phyloP scores from a whole-genome alignment of 2,329 filamentous ascomycete species.

The Daldinia sp. region DNA sequence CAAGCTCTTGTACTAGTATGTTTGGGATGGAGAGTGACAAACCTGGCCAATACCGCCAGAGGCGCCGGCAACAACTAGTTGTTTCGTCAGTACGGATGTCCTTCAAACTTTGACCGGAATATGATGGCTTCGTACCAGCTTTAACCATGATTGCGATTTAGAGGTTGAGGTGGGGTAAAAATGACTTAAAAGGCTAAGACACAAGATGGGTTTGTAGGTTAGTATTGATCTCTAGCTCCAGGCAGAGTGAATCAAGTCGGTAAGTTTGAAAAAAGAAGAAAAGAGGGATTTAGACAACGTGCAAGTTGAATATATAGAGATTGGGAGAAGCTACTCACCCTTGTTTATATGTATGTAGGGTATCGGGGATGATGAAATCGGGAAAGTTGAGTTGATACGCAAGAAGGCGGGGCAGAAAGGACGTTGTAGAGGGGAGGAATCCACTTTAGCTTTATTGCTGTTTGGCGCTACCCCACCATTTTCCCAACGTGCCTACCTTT shows the following conservation, averaged over 20 bases:
- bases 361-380: constrained; percentile 35
- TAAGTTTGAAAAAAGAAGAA: not conserved
- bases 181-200: constrained; percentile 20
- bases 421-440: constrained; percentile 11
- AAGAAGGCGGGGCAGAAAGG: constrained; percentile 38
- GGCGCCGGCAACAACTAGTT: constrained; percentile 86
- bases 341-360: constrained; percentile 18
- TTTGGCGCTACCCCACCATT: constrained; percentile 39
- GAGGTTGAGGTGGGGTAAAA: constrained; percentile 47
- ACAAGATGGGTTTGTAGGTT: constrained; percentile 22
- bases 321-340: constrained; percentile 25
- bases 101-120: not conserved
- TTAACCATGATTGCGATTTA: constrained; percentile 65
- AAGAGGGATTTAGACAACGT: constrained; percentile 10
- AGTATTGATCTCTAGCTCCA: not conserved
- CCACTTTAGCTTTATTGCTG: constrained; percentile 37
- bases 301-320: constrained; percentile 20
- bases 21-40: constrained; percentile 49
- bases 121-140: constrained; percentile 61
- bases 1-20: constrained; percentile 16
- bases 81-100: constrained; percentile 18
- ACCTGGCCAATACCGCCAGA: constrained; percentile 99
- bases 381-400: constrained; percentile 33
- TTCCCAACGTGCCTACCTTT: constrained; percentile 10
- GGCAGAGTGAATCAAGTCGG: constrained; percentile 2